Conservation (phyloP, 2,329 filamentous ascomycete genomes). For the Curvularia eragrostidis region DNA sequence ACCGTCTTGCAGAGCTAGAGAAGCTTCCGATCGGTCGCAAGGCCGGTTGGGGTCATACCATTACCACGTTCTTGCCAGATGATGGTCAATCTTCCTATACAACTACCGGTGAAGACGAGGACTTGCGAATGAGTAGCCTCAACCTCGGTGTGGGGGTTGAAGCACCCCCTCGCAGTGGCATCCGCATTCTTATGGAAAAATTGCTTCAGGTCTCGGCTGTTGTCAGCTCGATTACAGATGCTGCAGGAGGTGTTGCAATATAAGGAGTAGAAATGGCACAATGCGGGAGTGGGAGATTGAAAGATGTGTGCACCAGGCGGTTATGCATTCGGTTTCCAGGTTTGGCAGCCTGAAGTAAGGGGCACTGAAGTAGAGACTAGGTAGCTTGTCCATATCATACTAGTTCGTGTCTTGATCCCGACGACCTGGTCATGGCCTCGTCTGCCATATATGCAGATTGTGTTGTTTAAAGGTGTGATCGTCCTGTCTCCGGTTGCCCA, state of each 20-base stretch:
- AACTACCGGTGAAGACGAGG: constrained; percentile 12
- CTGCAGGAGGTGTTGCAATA: constrained; percentile 10
- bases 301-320: background rate
- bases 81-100: constrained; percentile 27
- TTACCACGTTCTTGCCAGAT: constrained; percentile 39
- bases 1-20: constrained; percentile 37
- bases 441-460: background rate
- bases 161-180: constrained; percentile 24
- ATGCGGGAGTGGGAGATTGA: background rate
- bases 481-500: background rate
- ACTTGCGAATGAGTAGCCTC: constrained; percentile 14
- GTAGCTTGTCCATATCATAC: background rate
- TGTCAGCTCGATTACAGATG: constrained; percentile 24
- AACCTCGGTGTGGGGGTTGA: constrained; percentile 8
- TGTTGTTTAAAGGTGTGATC: background rate
- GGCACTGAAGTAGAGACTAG: background rate
- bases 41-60: constrained; percentile 31
- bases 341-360: background rate
- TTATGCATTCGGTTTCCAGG: background rate
- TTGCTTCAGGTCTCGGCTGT: constrained; percentile 39
- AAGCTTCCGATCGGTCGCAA: constrained; percentile 29
- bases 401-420: background rate
- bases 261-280: background rate
- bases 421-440: background rate
- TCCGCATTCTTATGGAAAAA: constrained; percentile 30